Evolutionary conservation across 805 yeast species (phyloP).

Genomic region (Maudiozyma pseudohumilis): DNA sequence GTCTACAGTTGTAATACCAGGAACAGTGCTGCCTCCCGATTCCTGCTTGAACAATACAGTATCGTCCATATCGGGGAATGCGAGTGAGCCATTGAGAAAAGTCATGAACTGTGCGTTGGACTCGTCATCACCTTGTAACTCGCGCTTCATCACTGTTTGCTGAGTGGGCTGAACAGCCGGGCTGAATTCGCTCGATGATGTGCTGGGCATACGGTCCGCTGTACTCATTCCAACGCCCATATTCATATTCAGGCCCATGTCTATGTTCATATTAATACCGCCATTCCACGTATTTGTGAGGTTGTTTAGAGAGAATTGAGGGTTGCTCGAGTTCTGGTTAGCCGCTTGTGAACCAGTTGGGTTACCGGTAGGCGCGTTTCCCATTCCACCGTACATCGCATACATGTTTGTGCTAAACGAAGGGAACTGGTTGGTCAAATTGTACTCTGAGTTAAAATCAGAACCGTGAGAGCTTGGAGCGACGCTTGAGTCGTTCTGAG

Average conservation of each 20-base stretch:
- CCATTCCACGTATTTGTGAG: slow-evolving; percentile 1
- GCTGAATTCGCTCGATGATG: neutral
- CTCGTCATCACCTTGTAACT: too few relatives aligned
- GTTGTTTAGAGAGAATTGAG: slow-evolving; percentile 1
- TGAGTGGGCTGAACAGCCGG: neutral
- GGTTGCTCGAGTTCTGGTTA: neutral
- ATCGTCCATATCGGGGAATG: slow-evolving; percentile 6
- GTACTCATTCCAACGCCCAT: too few relatives aligned
- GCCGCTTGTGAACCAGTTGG: neutral
- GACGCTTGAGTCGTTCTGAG: neutral
- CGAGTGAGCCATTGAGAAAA: neutral
- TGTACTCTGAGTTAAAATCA: neutral
- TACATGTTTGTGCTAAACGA: neutral
- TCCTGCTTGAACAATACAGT: slow-evolving; percentile 2
- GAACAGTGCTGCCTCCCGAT: too few relatives aligned
- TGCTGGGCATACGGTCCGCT: neutral
- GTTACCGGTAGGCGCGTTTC: neutral
- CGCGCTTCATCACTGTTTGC: too few relatives aligned
- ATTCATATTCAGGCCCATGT: too few relatives aligned
- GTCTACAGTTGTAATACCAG: too few relatives aligned
- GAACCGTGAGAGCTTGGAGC: neutral
- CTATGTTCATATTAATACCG: neutral
- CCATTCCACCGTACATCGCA: neutral
- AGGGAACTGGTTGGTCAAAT: neutral
- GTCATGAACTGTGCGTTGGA: slow-evolving; percentile 1